Conservation (phyloP, 2,329 filamentous ascomycete species). For the Huntiella moniliformis region DNA sequence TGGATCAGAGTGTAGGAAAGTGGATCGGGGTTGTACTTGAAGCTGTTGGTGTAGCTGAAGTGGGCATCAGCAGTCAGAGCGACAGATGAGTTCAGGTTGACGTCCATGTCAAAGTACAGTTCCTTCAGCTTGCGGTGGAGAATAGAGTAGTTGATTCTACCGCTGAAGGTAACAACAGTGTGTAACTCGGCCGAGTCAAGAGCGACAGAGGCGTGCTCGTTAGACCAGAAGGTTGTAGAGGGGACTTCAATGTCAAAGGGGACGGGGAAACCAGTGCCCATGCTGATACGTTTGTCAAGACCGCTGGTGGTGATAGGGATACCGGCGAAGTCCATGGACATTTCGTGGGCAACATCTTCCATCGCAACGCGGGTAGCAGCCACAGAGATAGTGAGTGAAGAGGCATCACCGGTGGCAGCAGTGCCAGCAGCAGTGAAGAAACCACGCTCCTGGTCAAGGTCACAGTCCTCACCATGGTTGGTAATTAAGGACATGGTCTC, state of each 20-base stretch:
- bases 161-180: constrained; percentile 22
- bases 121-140: constrained; percentile 3
- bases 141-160: constrained; percentile 17
- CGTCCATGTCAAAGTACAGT: constrained; percentile 25
- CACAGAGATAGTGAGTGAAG: constrained; percentile 16
- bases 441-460: constrained; percentile 21
- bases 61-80: constrained; percentile 20
- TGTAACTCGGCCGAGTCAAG: constrained; percentile 20
- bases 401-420: constrained; percentile 11
- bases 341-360: constrained; percentile 15
- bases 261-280: constrained; percentile 1
- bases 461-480: constrained; percentile 24
- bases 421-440: constrained; percentile 20
- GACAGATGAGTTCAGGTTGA: constrained; percentile 20
- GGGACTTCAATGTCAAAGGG: not conserved
- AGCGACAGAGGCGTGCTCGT: constrained; percentile 18
- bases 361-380: constrained; percentile 18
- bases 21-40: constrained; percentile 18
- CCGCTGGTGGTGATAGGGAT: constrained; percentile 14
- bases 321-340: constrained; percentile 15
- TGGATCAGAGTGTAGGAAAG: constrained; percentile 21
- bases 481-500: constrained; percentile 22
- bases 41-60: constrained; percentile 18
- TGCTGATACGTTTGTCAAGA: constrained; percentile 8
- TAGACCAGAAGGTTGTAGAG: constrained; percentile 16